phyloP scores from a whole-genome alignment of 495 filamentous ascomycete species.

The Zalerion maritima region DNA sequence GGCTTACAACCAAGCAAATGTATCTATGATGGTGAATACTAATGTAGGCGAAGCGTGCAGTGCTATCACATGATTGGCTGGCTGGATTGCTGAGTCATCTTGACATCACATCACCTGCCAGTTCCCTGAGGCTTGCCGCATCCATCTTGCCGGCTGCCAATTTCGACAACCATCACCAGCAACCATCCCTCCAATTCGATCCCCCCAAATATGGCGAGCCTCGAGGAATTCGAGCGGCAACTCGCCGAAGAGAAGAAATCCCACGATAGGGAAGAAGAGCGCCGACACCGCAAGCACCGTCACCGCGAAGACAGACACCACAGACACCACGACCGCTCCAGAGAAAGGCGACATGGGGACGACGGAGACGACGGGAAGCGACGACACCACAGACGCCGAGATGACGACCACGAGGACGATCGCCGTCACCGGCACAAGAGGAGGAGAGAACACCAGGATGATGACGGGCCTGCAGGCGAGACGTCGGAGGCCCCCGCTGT shows the following conservation, averaged over 20 bases:
- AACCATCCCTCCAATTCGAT: constrained; percentile 4
- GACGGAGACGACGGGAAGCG: constrained; percentile 20
- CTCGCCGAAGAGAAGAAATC: constrained; percentile 33
- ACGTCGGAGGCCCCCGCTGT: too few species aligned
- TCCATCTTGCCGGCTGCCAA: background rate
- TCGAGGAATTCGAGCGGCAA: constrained; percentile 40
- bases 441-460: constrained; percentile 14
- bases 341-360: constrained; percentile 24
- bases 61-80: too few species aligned
- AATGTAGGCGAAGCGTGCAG: too few species aligned
- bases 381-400: constrained; percentile 15
- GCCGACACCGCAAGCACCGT: constrained; percentile 25
- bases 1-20: too few species aligned
- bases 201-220: constrained; percentile 29
- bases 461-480: constrained; percentile 28
- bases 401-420: constrained; percentile 9
- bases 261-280: constrained; percentile 20
- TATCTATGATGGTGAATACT: too few species aligned
- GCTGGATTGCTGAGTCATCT: background rate
- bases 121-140: too few species aligned
- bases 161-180: constrained; percentile 3
- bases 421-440: constrained; percentile 7
- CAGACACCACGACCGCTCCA: constrained; percentile 24
- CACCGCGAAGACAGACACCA: constrained; percentile 23
- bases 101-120: constrained; percentile 1